phyloP scores from a whole-genome alignment of 768 basidiomycete species.

The Pulveroboletus sp. region DNA sequence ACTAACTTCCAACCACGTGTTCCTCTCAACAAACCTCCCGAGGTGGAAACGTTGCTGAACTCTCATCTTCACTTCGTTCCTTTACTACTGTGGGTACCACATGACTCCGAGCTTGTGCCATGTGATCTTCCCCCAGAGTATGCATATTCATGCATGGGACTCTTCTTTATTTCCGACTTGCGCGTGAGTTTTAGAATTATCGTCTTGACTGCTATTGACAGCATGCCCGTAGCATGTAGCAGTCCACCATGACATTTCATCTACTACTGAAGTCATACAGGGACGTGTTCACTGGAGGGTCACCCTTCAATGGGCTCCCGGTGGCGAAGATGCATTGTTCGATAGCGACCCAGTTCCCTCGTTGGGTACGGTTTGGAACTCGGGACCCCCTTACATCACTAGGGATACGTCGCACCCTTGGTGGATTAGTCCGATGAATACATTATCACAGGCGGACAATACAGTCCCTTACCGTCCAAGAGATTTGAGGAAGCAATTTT shows the following conservation, averaged over 20 bases:
- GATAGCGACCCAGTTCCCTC: background rate
- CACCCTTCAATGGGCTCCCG: constrained; percentile 44
- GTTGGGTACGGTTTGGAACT: background rate
- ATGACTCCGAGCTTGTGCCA: constrained; percentile 25
- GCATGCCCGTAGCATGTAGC: constrained; percentile 16
- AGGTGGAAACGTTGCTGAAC: constrained; percentile 40
- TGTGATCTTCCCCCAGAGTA: constrained; percentile 33
- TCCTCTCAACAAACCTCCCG: constrained; percentile 35
- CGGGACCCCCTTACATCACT: background rate
- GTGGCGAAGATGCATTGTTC: constrained; percentile 41
- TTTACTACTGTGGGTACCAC: constrained; percentile 38
- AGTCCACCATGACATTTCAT: background rate
- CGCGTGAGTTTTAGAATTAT: constrained; percentile 27
- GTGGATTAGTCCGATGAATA: constrained; percentile 19
- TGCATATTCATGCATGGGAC: constrained; percentile 42
- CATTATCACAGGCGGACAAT: background rate
- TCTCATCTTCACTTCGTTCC: constrained; percentile 37
- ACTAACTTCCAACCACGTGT: background rate
- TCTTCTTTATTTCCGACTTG: constrained; percentile 40
- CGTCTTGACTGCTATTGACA: background rate
- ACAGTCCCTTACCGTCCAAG: constrained; percentile 18
- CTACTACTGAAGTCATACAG: constrained; percentile 2
- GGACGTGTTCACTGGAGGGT: constrained; percentile 44
- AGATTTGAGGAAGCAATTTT: constrained; percentile 24
- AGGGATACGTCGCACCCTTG: constrained; percentile 14